These are phyloP conservation scores for Aspergillus luchuensis DNA, from an alignment of 2,329 filamentous ascomycete genomes.

Conservation along the genomic window DNA sequence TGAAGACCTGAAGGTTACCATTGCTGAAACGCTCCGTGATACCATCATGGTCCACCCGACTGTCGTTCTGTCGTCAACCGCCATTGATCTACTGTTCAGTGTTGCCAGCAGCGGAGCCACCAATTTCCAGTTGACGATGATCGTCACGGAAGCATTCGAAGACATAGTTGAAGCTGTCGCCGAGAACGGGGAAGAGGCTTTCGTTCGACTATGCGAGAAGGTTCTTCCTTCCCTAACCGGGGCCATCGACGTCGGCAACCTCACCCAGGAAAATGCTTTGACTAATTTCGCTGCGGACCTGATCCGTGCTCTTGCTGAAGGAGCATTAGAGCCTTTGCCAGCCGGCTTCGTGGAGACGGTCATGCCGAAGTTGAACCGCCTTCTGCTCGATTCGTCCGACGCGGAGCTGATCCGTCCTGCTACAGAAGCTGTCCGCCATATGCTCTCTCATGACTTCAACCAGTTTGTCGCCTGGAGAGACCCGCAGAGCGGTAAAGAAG, in stretches of 20 bases:
- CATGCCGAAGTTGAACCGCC: constrained; percentile 80
- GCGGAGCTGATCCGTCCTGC: constrained; percentile 85
- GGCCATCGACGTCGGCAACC: constrained; percentile 82
- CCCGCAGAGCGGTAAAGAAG: constrained; percentile 71
- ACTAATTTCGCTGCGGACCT: constrained; percentile 86
- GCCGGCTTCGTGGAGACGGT: constrained; percentile 80
- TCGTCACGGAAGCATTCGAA: constrained; percentile 89
- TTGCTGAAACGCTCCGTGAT: constrained; percentile 82
- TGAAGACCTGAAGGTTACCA: constrained; percentile 86
- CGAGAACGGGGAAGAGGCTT: constrained; percentile 66
- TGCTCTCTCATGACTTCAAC: constrained; percentile 84
- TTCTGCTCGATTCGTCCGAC: constrained; percentile 82
- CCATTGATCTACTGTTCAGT: constrained; percentile 79
- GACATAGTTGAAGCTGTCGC: constrained; percentile 74
- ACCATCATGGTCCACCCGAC: constrained; percentile 77
- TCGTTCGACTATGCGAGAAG: constrained; percentile 77
- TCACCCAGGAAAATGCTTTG: constrained; percentile 77
- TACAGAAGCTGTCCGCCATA: constrained; percentile 82
- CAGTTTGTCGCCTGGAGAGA: constrained; percentile 89
- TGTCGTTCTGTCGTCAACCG: constrained; percentile 70
- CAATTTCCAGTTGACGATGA: constrained; percentile 87
- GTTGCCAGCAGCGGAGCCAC: constrained; percentile 84
- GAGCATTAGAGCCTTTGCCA: constrained; percentile 82
- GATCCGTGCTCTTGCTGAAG: constrained; percentile 75
- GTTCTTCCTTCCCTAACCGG: constrained; percentile 84